A percentile compares a stretch with the other conserved stretches of the same genome.
These are phyloP conservation scores for Bimuria novae-zelandiae DNA, from an alignment of 2,329 filamentous ascomycete genomes.

Conservation along the genomic window DNA sequence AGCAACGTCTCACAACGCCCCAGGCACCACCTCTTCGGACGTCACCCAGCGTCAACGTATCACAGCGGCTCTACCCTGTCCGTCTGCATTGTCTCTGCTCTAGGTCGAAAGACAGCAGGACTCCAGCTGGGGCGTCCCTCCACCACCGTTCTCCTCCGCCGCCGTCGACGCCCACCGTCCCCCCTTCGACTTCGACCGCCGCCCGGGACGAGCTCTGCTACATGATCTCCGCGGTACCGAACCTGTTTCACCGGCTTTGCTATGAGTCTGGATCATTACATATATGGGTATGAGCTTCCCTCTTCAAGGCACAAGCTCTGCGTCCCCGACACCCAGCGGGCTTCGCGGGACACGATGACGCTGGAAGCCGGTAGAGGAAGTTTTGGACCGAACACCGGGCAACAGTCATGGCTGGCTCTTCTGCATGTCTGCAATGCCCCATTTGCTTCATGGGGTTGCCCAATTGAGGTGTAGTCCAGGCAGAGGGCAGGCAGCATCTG, in stretches of 20 bases:
- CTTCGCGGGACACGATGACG: conserved; percentile 12
- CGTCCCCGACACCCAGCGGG: conserved; percentile 15
- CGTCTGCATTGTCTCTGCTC: conserved; percentile 24
- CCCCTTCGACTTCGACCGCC: conserved; percentile 22
- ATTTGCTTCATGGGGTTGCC: conserved; percentile 23
- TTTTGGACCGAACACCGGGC: conserved; percentile 3
- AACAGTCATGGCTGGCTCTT: conserved; percentile 21
- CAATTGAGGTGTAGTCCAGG: conserved; percentile 31
- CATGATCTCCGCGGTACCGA: conserved; percentile 36
- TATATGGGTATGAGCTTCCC: conserved; percentile 46
- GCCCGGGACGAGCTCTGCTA: conserved; percentile 26
- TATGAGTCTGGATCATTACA: conserved; percentile 50
- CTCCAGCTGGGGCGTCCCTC: conserved; percentile 25
- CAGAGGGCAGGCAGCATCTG: conserved; percentile 45
- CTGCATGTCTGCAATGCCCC: conserved; percentile 27
- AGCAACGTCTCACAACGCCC: conserved; percentile 16
- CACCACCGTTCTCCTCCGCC: conserved; percentile 11
- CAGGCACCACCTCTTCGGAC: conserved; percentile 28
- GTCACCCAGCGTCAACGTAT: conserved; percentile 28
- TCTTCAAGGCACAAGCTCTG: conserved; percentile 21
- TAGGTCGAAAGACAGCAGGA: conserved; percentile 21
- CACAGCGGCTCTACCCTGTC: conserved; percentile 34
- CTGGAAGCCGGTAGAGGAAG: conserved; percentile 20
- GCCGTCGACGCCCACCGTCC: conserved; percentile 20
- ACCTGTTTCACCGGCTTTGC: conserved; percentile 38